phyloP scores from a whole-genome alignment of 2,329 filamentous ascomycete genomes.

The Endothia cerciana region DNA sequence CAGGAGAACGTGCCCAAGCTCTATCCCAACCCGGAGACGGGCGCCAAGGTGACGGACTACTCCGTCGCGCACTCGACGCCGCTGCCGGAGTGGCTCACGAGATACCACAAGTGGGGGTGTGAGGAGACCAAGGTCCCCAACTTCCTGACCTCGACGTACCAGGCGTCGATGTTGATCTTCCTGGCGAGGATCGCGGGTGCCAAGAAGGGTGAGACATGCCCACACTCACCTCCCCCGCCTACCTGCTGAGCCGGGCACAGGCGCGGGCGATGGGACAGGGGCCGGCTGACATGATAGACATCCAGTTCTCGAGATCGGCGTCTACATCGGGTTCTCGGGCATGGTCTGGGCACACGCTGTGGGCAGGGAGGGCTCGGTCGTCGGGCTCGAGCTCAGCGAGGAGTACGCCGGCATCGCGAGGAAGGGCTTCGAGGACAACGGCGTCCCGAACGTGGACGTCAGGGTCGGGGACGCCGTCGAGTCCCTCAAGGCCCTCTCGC shows the following conservation, averaged over 20 bases:
- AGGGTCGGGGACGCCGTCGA: constrained; percentile 51
- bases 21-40: constrained; percentile 48
- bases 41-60: constrained; percentile 45
- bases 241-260: no score
- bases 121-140: constrained; percentile 29
- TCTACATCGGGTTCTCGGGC: constrained; percentile 54
- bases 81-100: constrained; percentile 46
- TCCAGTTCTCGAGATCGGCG: constrained; percentile 55
- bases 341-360: constrained; percentile 53
- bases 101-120: constrained; percentile 44
- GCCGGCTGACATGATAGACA: neutral
- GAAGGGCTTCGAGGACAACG: constrained; percentile 44
- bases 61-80: constrained; percentile 46
- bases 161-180: constrained; percentile 39
- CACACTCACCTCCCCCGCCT: neutral
- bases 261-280: no score
- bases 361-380: constrained; percentile 47
- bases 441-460: constrained; percentile 51
- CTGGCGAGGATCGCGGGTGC: constrained; percentile 47
- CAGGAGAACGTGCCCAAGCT: constrained; percentile 44
- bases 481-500: constrained; percentile 41
- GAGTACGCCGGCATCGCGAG: constrained; percentile 49
- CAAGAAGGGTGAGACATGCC: constrained; percentile 29
- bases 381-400: constrained; percentile 49
- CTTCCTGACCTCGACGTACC: constrained; percentile 35